Evolutionary conservation across 495 filamentous ascomycete genomes (phyloP), one percentile per base, ranked within the genome.

Genomic region (Podospora pseudoanserina): DNA sequence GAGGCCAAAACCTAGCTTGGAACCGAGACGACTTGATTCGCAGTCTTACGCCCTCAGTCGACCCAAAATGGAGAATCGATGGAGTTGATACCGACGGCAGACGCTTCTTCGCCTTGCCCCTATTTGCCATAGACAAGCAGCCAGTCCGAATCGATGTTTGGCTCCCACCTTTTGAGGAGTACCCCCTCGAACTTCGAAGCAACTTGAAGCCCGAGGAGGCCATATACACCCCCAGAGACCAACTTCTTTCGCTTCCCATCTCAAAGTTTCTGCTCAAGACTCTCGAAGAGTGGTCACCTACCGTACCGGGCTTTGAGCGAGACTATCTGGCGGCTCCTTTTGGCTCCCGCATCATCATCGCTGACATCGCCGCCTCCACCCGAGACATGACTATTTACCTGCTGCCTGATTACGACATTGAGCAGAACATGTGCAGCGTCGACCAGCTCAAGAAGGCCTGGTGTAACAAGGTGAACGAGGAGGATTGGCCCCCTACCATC

Each of bases 131-230:
- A 19, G 65, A 67, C 53, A 63, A 65, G 23, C 77, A 79, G 19
- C 80, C 80, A 16, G 68, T 79, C 28, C 75, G 79, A 16, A 78
- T 82, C 69, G 80, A 80, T 66, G 72, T 80, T 27, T 79, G 76
- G 68, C 65, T 82, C 39, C 78, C 80, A 15, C 68, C 72, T 7
- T 16, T 65, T 4, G 78, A 82, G 61, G 67, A 71, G 7, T 79
- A 76, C n/a, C 70, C 76, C 2, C 18, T 27, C 5, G 20, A 49
- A 11, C 72, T 79, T 55, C 68, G 74, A 44, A 70, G 67, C n/a
- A 68, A 73, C 18, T 71, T 80, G 15, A 65, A 72, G 59, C 77
- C 80, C 0, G 70, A 79, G 32, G 68, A 68, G 30, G 72, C 73
- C 6, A 69, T 80, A 5, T 77, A 75, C 32, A 68, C 68, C 18